phyloP scores from a whole-genome alignment of 192 early-diverging fungal species.

The Coemansia guatemalensis region DNA sequence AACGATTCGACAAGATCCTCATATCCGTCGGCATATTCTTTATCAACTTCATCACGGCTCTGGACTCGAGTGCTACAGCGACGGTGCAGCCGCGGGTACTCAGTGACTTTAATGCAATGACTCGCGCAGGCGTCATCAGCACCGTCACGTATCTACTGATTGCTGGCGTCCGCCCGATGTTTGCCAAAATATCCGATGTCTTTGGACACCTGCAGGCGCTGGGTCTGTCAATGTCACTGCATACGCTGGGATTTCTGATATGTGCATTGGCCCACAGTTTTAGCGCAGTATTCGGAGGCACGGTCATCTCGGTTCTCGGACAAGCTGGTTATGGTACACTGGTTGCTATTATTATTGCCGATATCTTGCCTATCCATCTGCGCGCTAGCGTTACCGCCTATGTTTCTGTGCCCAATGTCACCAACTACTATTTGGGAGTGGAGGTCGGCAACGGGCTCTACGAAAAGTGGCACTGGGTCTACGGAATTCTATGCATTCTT shows the following conservation, averaged over 20 bases:
- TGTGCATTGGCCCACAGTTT: constrained; percentile 36
- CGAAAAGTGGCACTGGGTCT: constrained; percentile 46
- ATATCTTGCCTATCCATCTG: constrained; percentile 43
- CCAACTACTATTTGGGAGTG: constrained; percentile 48
- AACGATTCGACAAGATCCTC: constrained; percentile 34
- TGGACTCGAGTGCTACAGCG: constrained; percentile 37
- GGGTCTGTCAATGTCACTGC: constrained; percentile 18
- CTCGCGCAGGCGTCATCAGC: constrained; percentile 22
- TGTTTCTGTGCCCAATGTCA: constrained; percentile 38
- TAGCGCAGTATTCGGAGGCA: constrained; percentile 38
- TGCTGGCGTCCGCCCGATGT: constrained; percentile 39
- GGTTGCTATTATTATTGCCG: constrained; percentile 42
- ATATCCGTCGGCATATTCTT: constrained; percentile 42
- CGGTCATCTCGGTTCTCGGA: constrained; percentile 41
- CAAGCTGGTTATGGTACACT: constrained; percentile 44
- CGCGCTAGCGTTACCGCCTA: constrained; percentile 35
- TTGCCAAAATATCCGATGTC: constrained; percentile 36
- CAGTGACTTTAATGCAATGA: constrained; percentile 44
- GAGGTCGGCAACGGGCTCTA: constrained; percentile 32
- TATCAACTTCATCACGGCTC: constrained; percentile 39
- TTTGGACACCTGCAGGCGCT: constrained; percentile 40
- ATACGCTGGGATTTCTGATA: constrained; percentile 34
- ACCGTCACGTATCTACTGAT: constrained; percentile 39
- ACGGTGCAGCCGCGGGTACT: constrained; percentile 38
- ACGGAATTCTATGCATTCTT: constrained; percentile 36